These are phyloP conservation scores for Ophiocordyceps australis DNA, from an alignment of 2,329 filamentous ascomycete species.

Conservation along the genomic window DNA sequence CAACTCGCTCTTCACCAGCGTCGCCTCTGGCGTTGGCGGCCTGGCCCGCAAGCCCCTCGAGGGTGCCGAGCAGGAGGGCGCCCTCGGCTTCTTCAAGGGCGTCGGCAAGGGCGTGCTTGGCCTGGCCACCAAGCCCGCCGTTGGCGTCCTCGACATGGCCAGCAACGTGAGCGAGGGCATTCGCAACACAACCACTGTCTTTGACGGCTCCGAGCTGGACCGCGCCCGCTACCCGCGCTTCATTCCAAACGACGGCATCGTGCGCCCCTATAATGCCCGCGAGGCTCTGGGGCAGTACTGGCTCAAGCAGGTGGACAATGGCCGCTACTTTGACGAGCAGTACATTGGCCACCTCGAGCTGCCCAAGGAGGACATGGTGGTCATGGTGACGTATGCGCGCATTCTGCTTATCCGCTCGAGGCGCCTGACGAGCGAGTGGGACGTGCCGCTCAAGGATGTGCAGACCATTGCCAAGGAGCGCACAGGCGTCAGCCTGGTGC, in stretches of 20 bases:
- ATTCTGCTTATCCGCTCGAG: constrained; percentile 85
- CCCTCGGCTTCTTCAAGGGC: constrained; percentile 90
- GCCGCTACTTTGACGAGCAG: constrained; percentile 92
- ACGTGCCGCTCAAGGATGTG: constrained; percentile 85
- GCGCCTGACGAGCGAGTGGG: constrained; percentile 81
- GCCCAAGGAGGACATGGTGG: constrained; percentile 70
- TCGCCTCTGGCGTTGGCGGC: constrained; percentile 86
- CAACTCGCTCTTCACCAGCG: constrained; percentile 81
- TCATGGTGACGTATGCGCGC: constrained; percentile 72
- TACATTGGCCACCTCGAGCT: constrained; percentile 96
- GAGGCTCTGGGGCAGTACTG: constrained; percentile 95
- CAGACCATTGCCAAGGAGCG: constrained; percentile 95
- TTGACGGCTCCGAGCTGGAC: constrained; percentile 86
- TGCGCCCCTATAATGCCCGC: constrained; percentile 83
- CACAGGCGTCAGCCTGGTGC: constrained; percentile 74
- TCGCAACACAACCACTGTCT: constrained; percentile 95
- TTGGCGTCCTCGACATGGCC: constrained; percentile 90
- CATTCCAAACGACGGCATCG: constrained; percentile 81
- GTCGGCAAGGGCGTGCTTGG: constrained; percentile 90
- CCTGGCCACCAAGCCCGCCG: constrained; percentile 90
- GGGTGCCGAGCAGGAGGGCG: constrained; percentile 88
- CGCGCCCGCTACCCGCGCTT: constrained; percentile 87
- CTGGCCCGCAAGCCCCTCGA: constrained; percentile 86
- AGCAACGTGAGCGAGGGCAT: constrained; percentile 96
- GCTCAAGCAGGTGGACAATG: constrained; percentile 96